Base-by-base conservation (phyloP, 169 alveolate species). In the Cyclospora cayetanensis region DNA sequence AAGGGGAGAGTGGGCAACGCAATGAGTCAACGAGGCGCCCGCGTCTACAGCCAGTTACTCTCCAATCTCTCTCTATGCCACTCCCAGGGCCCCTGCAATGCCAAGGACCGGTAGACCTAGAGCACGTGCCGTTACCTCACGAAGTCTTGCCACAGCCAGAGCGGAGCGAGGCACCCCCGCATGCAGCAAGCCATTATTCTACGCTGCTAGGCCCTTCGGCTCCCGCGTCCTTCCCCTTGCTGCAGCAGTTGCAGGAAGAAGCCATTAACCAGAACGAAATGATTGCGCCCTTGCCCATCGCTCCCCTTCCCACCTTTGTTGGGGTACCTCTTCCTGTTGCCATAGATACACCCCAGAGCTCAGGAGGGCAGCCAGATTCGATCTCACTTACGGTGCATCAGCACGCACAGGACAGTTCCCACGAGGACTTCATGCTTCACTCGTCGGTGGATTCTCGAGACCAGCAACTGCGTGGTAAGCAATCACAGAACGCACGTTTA, bases 181-280 rank as follows among this genome's bases (percentile, higher is more conserved):
- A 35, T 12, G 18, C 31, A 22, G 76, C 22, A 25, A 18, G 35
- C 4, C 15, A 2, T 2, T n/a, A 2, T 31, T n/a, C 35, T 31
- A 55, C 70, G 3, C 31, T 65, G 39, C 31, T 65, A 25, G 76
- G 76, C 5, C 76, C 76, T 18, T 41, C 76, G 1, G 76, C 76
- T 15, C 76, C 76, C 31, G n/a, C 76, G 4, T 35, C 25, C 4
- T 65, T 4, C 76, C 76, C 76, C 25, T 12, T 65, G 76, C 76
- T 65, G 76, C 76, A 65, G 39, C 76, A 65, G 76, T 41, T 65
- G 37, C 76, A 65, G 76, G 76, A 65, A 65, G 76, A 65, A 4
- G 31, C 76, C 2, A 25, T 18, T 3, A 65, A 15, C 12, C 76
- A 1, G 1, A 25, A 15, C 2, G 76, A 65, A 25, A 18, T 22